Percentiles rank a stretch among this genome's conserved stretches.
Evolutionary conservation across 2,329 filamentous ascomycete genomes (phyloP).

Genomic region (Penicillium psychrosexuale): DNA sequence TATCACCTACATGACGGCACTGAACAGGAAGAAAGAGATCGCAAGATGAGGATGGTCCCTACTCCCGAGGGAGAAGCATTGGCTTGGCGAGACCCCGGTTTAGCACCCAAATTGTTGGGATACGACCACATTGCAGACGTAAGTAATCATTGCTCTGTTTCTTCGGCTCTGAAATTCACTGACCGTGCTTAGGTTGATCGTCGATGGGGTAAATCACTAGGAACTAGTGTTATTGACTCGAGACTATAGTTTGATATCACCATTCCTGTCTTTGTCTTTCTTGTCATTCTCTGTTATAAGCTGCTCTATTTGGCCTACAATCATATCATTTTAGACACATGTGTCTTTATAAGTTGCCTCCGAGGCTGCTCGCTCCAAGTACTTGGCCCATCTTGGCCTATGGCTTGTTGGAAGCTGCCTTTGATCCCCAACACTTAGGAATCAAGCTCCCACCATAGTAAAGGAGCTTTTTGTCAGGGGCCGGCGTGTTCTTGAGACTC

Average conservation of each 20-base stretch:
- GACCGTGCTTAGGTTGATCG: constrained; percentile 8
- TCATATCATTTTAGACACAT: too few relatives aligned
- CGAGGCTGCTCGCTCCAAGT: too few relatives aligned
- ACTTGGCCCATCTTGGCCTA: too few relatives aligned
- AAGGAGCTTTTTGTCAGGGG: too few relatives aligned
- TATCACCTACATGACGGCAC: constrained; percentile 60
- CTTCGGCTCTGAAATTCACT: not conserved
- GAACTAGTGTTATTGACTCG: constrained; percentile 7
- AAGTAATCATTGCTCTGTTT: constrained; percentile 6
- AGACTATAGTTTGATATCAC: constrained; percentile 8
- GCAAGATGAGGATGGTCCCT: constrained; percentile 39
- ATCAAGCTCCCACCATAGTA: too few relatives aligned
- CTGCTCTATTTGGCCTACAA: too few relatives aligned
- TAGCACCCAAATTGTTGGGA: constrained; percentile 41
- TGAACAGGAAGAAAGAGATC: constrained; percentile 55
- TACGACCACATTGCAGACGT: constrained; percentile 43
- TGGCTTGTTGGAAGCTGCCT: too few relatives aligned
- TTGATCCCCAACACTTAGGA: too few relatives aligned
- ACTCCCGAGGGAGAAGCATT: constrained; percentile 43
- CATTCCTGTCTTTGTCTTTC: not conserved
- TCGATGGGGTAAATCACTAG: constrained; percentile 4
- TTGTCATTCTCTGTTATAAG: too few relatives aligned
- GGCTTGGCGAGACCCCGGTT: constrained; percentile 43
- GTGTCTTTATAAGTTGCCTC: too few relatives aligned
- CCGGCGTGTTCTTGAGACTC: too few relatives aligned